Conservation (phyloP, 768 basidiomycete genomes). For the Amanita molliuscula region DNA sequence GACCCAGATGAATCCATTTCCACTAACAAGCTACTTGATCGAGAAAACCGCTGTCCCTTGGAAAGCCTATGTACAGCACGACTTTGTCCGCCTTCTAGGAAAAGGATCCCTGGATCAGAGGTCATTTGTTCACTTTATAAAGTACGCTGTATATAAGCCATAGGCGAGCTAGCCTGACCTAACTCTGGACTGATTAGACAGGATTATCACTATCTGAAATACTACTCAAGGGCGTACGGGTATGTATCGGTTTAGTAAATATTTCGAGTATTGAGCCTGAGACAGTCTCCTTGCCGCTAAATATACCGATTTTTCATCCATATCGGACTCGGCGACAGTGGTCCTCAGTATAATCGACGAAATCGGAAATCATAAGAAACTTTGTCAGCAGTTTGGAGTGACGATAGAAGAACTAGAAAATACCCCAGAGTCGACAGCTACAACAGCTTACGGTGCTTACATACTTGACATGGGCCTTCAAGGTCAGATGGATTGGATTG, state of each 20-base stretch:
- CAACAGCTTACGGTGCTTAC: conserved; percentile 82
- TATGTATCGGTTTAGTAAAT: conserved; percentile 12
- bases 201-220: conserved; percentile 73
- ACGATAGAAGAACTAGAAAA: conserved; percentile 44
- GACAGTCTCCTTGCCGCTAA: conserved; percentile 73
- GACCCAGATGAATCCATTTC: conserved; percentile 50
- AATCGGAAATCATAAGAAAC: conserved; percentile 58
- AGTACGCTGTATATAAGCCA: conserved; percentile 32
- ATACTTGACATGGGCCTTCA: conserved; percentile 69
- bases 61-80: conserved; percentile 73
- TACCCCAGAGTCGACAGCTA: conserved; percentile 58
- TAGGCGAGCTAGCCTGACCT: not conserved
- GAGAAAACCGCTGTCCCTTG: conserved; percentile 43
- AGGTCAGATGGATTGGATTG: conserved; percentile 27
- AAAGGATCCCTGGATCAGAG: conserved; percentile 54
- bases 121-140: conserved; percentile 80
- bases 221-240: conserved; percentile 80
- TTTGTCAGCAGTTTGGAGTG: conserved; percentile 66
- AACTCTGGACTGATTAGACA: conserved; percentile 34
- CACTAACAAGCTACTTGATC: conserved; percentile 59
- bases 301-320: conserved; percentile 50
- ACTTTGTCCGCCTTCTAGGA: conserved; percentile 72
- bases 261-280: not conserved
- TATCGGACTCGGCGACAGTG: conserved; percentile 51
- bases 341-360: conserved; percentile 60